phyloP scores from a whole-genome alignment of 2,329 filamentous ascomycete species.

The Xylariales sp. region DNA sequence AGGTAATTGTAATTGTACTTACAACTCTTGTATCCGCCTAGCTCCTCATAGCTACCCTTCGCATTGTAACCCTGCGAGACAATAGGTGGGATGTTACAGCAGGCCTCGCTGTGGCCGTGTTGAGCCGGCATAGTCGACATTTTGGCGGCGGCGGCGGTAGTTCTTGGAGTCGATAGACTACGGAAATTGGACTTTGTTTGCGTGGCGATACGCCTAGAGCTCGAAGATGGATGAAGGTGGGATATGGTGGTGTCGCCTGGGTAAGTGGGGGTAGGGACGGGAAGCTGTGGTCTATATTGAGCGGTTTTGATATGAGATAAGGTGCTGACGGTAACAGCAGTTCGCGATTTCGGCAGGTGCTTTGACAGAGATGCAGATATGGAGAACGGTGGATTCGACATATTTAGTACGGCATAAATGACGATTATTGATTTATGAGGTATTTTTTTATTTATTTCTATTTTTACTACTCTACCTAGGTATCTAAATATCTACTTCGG shows the following conservation, averaged over 20 bases:
- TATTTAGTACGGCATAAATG: not conserved
- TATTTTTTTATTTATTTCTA: not conserved
- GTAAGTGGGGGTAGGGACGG: constrained; percentile 31
- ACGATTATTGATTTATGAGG: too few relatives aligned
- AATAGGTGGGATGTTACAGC: constrained; percentile 70
- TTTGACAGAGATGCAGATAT: constrained; percentile 21
- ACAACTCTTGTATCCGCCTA: constrained; percentile 68
- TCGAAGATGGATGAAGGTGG: constrained; percentile 26
- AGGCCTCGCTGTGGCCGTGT: constrained; percentile 65
- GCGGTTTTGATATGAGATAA: constrained; percentile 36
- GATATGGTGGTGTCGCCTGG: constrained; percentile 25
- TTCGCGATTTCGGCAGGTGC: constrained; percentile 32
- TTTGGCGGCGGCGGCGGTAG: constrained; percentile 40
- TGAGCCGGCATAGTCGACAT: constrained; percentile 65
- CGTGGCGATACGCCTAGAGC: constrained; percentile 33
- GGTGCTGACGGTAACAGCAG: constrained; percentile 24
- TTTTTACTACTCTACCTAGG: too few relatives aligned
- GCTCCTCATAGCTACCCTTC: constrained; percentile 67
- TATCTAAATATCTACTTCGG: too few relatives aligned
- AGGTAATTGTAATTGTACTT: constrained; percentile 29
- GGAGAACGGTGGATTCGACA: constrained; percentile 18
- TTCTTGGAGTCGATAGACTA: constrained; percentile 29
- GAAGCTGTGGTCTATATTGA: constrained; percentile 29
- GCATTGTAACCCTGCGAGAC: constrained; percentile 64
- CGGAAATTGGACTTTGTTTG: constrained; percentile 24